A percentile compares a stretch with the other conserved stretches of the same genome.
These are phyloP conservation scores for Sarocladium kiliense DNA, from an alignment of 2,329 filamentous ascomycete genomes.

Conservation along the genomic window DNA sequence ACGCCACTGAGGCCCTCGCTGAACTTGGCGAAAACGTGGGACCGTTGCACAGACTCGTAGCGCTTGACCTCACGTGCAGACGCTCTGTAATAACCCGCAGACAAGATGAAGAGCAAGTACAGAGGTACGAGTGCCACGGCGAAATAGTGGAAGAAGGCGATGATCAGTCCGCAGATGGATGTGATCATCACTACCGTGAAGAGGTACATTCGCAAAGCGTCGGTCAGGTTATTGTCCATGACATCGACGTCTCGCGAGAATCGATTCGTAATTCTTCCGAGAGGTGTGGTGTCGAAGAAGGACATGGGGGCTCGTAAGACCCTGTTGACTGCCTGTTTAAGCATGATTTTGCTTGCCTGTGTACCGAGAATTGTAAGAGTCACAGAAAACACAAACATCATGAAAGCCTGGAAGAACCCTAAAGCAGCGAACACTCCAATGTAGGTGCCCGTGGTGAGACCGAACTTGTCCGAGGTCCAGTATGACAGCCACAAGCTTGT, in stretches of 20 bases:
- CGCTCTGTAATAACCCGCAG: slow-evolving; percentile 81
- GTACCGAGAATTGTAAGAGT: slow-evolving; percentile 75
- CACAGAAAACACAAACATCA: slow-evolving; percentile 79
- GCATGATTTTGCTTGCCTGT: slow-evolving; percentile 73
- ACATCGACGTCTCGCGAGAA: slow-evolving; percentile 95
- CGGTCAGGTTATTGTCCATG: slow-evolving; percentile 89
- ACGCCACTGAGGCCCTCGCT: slow-evolving; percentile 81
- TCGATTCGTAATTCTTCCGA: slow-evolving; percentile 92
- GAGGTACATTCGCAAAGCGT: slow-evolving; percentile 89
- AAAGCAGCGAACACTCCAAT: slow-evolving; percentile 69
- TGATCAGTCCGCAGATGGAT: slow-evolving; percentile 82
- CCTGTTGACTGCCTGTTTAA: slow-evolving; percentile 71
- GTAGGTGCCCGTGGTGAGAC: slow-evolving; percentile 62
- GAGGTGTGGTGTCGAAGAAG: slow-evolving; percentile 95
- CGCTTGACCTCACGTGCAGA: slow-evolving; percentile 94
- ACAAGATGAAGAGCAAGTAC: slow-evolving; percentile 71
- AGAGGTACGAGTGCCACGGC: slow-evolving; percentile 58
- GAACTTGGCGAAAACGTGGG: slow-evolving; percentile 84
- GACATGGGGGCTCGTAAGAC: slow-evolving; percentile 74
- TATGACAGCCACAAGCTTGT: slow-evolving; percentile 91
- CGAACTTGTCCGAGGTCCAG: slow-evolving; percentile 81
- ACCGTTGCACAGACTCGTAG: slow-evolving; percentile 84
- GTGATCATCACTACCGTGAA: slow-evolving; percentile 78
- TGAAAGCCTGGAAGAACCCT: slow-evolving; percentile 62
- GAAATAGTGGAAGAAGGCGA: slow-evolving; percentile 93